Conservation (phyloP, 768 basidiomycete genomes). For the Lyophyllum atratum region DNA sequence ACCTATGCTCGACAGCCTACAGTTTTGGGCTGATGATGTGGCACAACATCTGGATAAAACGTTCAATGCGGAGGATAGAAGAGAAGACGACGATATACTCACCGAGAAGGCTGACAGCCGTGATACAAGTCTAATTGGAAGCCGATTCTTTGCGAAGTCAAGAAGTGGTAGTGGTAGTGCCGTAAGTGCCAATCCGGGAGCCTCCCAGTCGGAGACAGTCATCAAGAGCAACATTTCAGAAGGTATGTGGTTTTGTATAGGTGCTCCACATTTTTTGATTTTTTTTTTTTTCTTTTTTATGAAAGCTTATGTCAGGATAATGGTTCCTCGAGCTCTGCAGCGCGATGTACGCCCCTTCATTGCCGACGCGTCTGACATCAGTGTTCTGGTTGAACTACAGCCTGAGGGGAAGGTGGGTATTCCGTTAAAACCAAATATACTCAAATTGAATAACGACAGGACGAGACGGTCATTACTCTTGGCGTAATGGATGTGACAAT, state of each 20-base stretch:
- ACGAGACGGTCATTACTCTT: conserved; percentile 69
- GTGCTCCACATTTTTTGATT: not conserved
- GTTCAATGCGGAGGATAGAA: conserved; percentile 24
- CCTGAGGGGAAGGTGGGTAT: conserved; percentile 66
- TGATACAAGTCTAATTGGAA: conserved; percentile 74
- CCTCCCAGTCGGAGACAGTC: conserved; percentile 40
- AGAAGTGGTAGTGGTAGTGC: conserved; percentile 44
- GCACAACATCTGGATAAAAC: conserved; percentile 67
- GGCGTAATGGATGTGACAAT: conserved; percentile 63
- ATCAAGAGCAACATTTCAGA: conserved; percentile 52
- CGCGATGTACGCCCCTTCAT: conserved; percentile 49
- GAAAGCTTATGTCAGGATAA: conserved; percentile 42
- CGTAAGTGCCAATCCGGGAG: conserved; percentile 25
- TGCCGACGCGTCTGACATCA: conserved; percentile 60
- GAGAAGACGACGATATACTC: conserved; percentile 20
- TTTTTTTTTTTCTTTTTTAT: not conserved
- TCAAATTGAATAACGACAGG: conserved; percentile 39
- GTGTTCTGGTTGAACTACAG: conserved; percentile 65
- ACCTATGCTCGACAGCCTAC: conserved; percentile 68
- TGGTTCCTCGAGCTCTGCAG: conserved; percentile 46
- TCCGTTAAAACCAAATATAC: not conserved
- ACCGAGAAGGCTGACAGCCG: conserved; percentile 40
- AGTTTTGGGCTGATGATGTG: conserved; percentile 87
- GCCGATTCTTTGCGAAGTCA: conserved; percentile 72
- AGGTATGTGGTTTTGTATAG: conserved; percentile 34